phyloP scores from a whole-genome alignment of 768 basidiomycete species.

The Hydnum rufescens region DNA sequence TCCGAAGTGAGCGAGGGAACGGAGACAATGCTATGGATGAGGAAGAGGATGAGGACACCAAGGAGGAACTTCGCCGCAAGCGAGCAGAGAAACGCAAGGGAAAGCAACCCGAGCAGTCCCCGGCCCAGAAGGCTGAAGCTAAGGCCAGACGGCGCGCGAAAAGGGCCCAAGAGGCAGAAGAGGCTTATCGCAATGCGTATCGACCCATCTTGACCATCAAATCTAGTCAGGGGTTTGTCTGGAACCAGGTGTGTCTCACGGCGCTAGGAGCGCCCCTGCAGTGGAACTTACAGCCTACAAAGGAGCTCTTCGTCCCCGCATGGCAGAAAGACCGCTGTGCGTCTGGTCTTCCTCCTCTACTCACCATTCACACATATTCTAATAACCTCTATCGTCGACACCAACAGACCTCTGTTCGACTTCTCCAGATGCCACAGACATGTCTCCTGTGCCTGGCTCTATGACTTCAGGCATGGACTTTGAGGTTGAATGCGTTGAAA shows the following conservation, averaged over 20 bases:
- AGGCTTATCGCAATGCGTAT: conserved; percentile 32
- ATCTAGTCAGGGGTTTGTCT: conserved; percentile 72
- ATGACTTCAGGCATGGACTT: conserved; percentile 51
- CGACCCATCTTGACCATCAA: conserved; percentile 77
- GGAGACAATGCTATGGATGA: neutral
- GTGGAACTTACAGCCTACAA: conserved; percentile 2
- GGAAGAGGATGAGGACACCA: conserved; percentile 9
- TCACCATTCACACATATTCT: conserved; percentile 8
- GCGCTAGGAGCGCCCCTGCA: conserved; percentile 1
- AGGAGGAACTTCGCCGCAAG: conserved; percentile 12
- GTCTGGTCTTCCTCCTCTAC: conserved; percentile 18
- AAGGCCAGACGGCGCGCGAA: conserved; percentile 1
- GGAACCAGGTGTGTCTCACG: conserved; percentile 52
- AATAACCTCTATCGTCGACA: conserved; percentile 68
- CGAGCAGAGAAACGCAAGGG: conserved; percentile 24
- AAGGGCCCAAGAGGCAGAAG: conserved; percentile 31
- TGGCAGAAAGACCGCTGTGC: conserved; percentile 81
- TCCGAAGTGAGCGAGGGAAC: neutral
- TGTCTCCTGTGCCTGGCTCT: conserved; percentile 46
- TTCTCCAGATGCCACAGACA: conserved; percentile 21
- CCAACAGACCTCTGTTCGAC: conserved; percentile 18
- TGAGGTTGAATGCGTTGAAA: conserved; percentile 76
- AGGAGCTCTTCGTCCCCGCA: conserved; percentile 76
- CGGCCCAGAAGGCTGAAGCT: conserved; percentile 34
- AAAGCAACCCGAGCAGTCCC: conserved; percentile 42